phyloP scores from a whole-genome alignment of 1,284 basidiomycete species.

The Irpex sp. region DNA sequence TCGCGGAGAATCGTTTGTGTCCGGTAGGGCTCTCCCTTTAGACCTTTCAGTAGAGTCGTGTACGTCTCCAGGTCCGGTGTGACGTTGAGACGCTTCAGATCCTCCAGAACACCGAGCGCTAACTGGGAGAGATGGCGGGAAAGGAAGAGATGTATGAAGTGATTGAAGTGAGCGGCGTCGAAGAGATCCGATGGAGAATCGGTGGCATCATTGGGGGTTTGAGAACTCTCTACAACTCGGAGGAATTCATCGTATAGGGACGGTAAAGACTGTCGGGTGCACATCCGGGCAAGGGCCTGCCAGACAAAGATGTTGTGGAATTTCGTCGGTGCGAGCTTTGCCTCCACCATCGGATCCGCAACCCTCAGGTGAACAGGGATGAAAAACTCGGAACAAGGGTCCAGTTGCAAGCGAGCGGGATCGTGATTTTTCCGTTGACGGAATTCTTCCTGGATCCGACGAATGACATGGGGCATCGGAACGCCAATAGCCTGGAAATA shows the following conservation, averaged over 20 bases:
- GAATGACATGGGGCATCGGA: conserved; percentile 19
- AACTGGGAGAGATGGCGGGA: neutral
- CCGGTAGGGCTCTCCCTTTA: neutral
- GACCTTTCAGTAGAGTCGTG: neutral
- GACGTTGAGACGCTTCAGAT: conserved; percentile 32
- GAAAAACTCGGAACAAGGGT: neutral
- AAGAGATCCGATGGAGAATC: conserved; percentile 8
- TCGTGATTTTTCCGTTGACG: neutral
- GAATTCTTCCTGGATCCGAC: neutral
- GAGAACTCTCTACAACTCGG: neutral
- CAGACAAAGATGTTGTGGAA: neutral
- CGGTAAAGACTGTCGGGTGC: neutral
- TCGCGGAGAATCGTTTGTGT: neutral
- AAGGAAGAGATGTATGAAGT: conserved; percentile 23
- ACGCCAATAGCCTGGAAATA: conserved; percentile 34
- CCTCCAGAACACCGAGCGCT: conserved; percentile 25
- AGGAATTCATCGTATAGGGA: neutral
- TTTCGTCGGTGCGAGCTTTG: neutral
- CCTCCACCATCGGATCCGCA: neutral
- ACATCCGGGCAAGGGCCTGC: neutral
- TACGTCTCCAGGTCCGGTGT: conserved; percentile 18
- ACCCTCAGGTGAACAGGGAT: neutral
- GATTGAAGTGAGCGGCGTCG: conserved; percentile 23
- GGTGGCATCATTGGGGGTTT: too few relatives aligned
- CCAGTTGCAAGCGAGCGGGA: neutral